Percentiles rank a stretch among this genome's conserved stretches.
Evolutionary conservation across 2,329 filamentous ascomycete genomes (phyloP).

Genomic region (Stenocarpella maydis): DNA sequence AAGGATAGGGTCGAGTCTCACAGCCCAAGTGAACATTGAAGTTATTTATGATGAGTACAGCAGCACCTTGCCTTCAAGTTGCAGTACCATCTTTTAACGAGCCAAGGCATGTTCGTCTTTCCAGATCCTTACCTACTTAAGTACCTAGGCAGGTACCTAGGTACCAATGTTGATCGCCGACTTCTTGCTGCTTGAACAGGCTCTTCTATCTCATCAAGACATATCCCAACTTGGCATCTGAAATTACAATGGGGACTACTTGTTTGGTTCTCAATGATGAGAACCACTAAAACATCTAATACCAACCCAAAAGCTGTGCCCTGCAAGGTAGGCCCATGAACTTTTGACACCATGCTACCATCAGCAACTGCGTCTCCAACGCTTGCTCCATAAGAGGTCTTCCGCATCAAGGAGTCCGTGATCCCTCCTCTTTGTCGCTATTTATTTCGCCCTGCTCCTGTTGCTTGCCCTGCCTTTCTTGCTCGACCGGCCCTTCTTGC

Average conservation of each 20-base stretch:
- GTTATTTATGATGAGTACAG: too few species aligned
- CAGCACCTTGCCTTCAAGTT: too few species aligned
- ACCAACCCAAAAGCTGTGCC: neutral
- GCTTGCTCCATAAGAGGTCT: too few species aligned
- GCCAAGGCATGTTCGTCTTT: too few species aligned
- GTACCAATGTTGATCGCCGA: too few species aligned
- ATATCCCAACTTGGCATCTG: neutral
- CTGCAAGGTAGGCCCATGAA: neutral
- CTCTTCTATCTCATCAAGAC: neutral
- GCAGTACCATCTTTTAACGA: too few species aligned
- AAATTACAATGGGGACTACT: neutral
- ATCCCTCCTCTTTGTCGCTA: fast-evolving
- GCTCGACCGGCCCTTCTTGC: neutral
- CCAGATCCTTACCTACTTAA: too few species aligned
- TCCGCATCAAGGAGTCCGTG: too few species aligned
- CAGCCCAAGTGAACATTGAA: too few species aligned
- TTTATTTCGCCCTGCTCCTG: neutral
- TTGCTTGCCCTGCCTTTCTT: neutral
- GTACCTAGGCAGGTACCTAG: too few species aligned
- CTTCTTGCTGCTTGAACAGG: neutral
- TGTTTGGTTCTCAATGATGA: neutral
- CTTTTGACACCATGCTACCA: neutral
- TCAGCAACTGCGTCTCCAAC: neutral
- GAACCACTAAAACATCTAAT: neutral
- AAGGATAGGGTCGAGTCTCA: neutral